Base-by-base conservation (phyloP, 441 rosid genomes). In the Adansonia gregorii region DNA sequence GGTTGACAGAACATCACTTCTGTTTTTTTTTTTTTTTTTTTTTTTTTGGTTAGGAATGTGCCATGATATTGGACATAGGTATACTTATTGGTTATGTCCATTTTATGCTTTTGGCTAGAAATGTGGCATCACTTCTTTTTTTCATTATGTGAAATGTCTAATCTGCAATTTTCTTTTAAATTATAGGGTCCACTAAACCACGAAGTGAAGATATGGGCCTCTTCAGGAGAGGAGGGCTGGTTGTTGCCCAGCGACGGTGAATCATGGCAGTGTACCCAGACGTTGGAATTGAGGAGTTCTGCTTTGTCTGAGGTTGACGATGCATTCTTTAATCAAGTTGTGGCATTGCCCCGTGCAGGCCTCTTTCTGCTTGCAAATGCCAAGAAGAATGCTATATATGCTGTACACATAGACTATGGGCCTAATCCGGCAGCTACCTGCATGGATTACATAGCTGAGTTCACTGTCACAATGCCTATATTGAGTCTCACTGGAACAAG, bases 321-420 rank as follows among this genome's bases (percentile, higher is more conserved):
- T 84, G 83, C 85, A 68, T 88, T 88, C 79, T 88, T 87, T 70
- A 87, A 87, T 80, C 90, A 87, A 83, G 88, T 77, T 61, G 84
- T 87, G 65, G 88, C 87, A 10, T 75, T 88, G 73, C 86, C 86
- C 54, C 86, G 79, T 41, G 85, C 89, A n/a, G 89, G 89, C 77
- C 83, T 88, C 35, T 77, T 81, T 85, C 79, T 88, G 60, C 85
- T 88, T 69, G 89, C 91, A 19, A 88, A 88, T 76, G 91, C 91
- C 58, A 88, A 88, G 85, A 88, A 84, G 82, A 88, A 88, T 81
- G 91, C 91, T 56, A 84, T 88, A 76, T 88, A 88, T 86, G 91
- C 86, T 48, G 77, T 88, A 22, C 88, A 88, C 75, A 73, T 88
- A 68, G 89, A 88, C 67, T 88, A 86, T 61, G 91, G 91, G 24